A percentile compares a stretch with the other conserved stretches of the same genome.
Evolutionary conservation across 75 land plant species (phyloP).

Genomic region (Isoetes taiwanensis): DNA sequence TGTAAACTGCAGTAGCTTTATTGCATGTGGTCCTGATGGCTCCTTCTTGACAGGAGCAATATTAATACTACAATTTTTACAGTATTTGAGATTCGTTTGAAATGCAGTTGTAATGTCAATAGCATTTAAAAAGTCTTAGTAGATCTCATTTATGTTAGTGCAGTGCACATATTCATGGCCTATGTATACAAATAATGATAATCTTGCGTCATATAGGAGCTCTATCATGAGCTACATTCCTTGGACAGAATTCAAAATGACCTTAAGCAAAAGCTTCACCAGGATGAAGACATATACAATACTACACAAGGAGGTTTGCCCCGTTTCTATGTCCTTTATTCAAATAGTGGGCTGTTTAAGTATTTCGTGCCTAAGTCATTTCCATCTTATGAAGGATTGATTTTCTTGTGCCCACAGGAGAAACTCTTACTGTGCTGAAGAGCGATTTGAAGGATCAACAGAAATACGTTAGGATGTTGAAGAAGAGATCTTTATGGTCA

Average conservation of each 20-base stretch:
- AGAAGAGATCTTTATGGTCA: conserved; percentile 86
- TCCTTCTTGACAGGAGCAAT: no score
- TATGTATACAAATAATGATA: no score
- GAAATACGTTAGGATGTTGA: conserved; percentile 66
- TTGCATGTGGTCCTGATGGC: no score
- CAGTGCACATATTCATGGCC: no score
- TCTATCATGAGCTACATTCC: conserved; percentile 88
- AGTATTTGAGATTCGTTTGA: no score
- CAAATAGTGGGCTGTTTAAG: neutral
- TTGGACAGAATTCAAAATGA: conserved; percentile 82
- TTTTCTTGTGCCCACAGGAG: conserved; percentile 36
- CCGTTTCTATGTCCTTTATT: neutral
- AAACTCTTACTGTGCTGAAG: conserved; percentile 42
- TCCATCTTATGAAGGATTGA: neutral
- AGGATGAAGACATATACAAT: conserved; percentile 50
- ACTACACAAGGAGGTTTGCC: conserved; percentile 47
- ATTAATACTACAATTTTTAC: no score
- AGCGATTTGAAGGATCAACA: conserved; percentile 66
- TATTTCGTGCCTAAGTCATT: neutral
- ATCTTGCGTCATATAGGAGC: conserved; percentile 60
- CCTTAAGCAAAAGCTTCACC: conserved; percentile 50
- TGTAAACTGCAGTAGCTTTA: no score
- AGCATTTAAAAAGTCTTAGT: no score
- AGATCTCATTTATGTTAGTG: no score
- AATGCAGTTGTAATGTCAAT: no score